Percentiles rank a stretch among this genome's conserved stretches.
Evolutionary conservation across 139 green algal genomes (phyloP).

Genomic region (Chlamydomonas urium): DNA sequence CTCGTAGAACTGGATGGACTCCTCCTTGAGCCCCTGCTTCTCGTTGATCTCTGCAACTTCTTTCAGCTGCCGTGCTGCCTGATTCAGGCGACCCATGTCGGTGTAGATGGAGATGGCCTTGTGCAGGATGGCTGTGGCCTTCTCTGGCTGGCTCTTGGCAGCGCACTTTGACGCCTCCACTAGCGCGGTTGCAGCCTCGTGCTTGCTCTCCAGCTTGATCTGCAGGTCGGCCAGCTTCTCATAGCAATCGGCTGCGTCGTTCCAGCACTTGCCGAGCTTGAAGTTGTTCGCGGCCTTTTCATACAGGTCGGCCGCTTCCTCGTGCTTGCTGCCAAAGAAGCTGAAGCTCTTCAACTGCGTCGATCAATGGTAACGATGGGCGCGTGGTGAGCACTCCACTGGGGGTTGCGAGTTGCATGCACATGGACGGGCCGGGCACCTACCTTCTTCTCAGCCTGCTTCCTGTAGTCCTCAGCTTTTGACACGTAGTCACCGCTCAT

Average conservation of each 20-base stretch:
- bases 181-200: slow-evolving; percentile 78
- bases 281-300: slow-evolving; percentile 92
- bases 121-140: slow-evolving; percentile 41
- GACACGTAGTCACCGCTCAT: slow-evolving; percentile 31
- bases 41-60: slow-evolving; percentile 85
- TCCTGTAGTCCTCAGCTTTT: slow-evolving; percentile 40
- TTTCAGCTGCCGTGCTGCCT: slow-evolving; percentile 83
- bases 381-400: too few species aligned
- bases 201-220: slow-evolving; percentile 82
- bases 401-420: too few species aligned
- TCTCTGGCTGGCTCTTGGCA: slow-evolving; percentile 55
- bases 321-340: slow-evolving; percentile 78
- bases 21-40: slow-evolving; percentile 71
- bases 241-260: slow-evolving; percentile 73
- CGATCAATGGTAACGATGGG: too few species aligned
- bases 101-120: slow-evolving; percentile 83
- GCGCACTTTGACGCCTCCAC: slow-evolving; percentile 85
- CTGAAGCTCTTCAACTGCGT: slow-evolving; percentile 75
- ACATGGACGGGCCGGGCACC: neutral
- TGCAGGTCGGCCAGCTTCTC: slow-evolving; percentile 74
- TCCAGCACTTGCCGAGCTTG: slow-evolving; percentile 88
- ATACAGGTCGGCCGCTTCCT: slow-evolving; percentile 89
- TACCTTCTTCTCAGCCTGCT: slow-evolving; percentile 88
- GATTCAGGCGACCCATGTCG: slow-evolving; percentile 90
- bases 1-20: slow-evolving; percentile 71